Conservation (phyloP, 2,329 filamentous ascomycete species). For the Aspergillus bombycis region DNA sequence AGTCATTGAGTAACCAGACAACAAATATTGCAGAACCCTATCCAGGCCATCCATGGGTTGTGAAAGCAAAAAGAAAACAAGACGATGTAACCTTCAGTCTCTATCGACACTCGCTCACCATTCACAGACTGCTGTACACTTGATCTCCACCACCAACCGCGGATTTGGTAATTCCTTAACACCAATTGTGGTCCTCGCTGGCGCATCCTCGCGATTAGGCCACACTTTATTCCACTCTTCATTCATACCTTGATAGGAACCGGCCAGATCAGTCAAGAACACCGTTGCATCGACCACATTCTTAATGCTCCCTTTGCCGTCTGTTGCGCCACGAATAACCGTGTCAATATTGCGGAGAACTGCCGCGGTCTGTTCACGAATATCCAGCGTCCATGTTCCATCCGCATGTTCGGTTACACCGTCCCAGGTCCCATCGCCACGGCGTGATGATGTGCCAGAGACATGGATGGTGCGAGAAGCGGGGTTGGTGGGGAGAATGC, state of each 20-base stretch:
- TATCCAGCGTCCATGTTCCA: slow-evolving; percentile 39
- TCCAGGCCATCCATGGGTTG: background rate
- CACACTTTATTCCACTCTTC: slow-evolving; percentile 51
- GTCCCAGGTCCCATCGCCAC: slow-evolving; percentile 41
- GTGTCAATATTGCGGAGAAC: slow-evolving; percentile 44
- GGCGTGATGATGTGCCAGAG: slow-evolving; percentile 43
- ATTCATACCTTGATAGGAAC: slow-evolving; percentile 49
- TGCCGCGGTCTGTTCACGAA: slow-evolving; percentile 43
- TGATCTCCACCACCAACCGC: slow-evolving; percentile 28
- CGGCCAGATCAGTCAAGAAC: slow-evolving; percentile 46
- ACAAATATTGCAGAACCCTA: background rate
- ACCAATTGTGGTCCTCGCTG: slow-evolving; percentile 33
- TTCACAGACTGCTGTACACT: slow-evolving; percentile 23
- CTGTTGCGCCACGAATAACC: slow-evolving; percentile 43
- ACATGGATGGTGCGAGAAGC: slow-evolving; percentile 44
- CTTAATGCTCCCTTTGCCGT: slow-evolving; percentile 38
- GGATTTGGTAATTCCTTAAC: slow-evolving; percentile 25
- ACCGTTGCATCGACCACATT: slow-evolving; percentile 48
- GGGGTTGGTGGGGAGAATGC: slow-evolving; percentile 31
- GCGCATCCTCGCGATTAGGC: slow-evolving; percentile 38
- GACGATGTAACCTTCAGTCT: background rate
- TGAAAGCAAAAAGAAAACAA: background rate
- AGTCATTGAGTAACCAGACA: background rate
- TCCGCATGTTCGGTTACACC: slow-evolving; percentile 41
- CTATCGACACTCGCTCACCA: slow-evolving; percentile 61